These are phyloP conservation scores for Paspalum notatum DNA, from an alignment of 176 grass and related monocot species.

Conservation along the genomic window DNA sequence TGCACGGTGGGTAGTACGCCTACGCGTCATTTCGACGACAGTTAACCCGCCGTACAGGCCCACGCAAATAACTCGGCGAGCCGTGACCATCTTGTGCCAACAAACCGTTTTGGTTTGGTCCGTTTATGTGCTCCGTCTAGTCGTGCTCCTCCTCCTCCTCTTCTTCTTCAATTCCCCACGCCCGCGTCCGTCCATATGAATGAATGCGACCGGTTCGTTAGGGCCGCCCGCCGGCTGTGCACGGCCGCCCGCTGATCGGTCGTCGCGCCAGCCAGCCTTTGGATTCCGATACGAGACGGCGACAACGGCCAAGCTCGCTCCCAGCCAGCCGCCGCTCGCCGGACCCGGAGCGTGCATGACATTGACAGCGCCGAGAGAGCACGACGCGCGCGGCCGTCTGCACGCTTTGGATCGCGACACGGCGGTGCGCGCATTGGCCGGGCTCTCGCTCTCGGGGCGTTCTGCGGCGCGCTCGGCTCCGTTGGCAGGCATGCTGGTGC, in stretches of 20 bases:
- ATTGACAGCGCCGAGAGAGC: too few species aligned
- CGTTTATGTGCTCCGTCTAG: not conserved
- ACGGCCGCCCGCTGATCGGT: not conserved
- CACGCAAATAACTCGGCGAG: not conserved
- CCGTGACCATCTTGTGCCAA: not conserved
- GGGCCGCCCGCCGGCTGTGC: not conserved
- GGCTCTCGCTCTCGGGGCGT: not conserved
- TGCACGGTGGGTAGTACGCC: not conserved
- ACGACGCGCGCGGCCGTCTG: too few species aligned
- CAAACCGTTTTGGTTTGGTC: not conserved
- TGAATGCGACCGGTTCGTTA: not conserved
- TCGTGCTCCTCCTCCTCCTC: not conserved
- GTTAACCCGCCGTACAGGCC: constrained; percentile 4
- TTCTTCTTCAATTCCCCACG: not conserved
- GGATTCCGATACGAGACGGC: not conserved
- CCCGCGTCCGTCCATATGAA: not conserved
- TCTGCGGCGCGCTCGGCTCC: not conserved
- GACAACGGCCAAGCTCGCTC: not conserved
- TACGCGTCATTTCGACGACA: not conserved
- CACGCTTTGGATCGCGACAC: too few species aligned
- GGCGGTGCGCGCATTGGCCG: too few species aligned
- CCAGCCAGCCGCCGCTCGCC: not conserved
- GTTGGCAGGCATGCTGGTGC: constrained; percentile 20
- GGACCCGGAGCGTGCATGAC: not conserved
- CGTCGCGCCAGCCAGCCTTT: not conserved